Evolutionary conservation across 169 alveolate species (phyloP).

Genomic region (Perkinsus chesapeaki): DNA sequence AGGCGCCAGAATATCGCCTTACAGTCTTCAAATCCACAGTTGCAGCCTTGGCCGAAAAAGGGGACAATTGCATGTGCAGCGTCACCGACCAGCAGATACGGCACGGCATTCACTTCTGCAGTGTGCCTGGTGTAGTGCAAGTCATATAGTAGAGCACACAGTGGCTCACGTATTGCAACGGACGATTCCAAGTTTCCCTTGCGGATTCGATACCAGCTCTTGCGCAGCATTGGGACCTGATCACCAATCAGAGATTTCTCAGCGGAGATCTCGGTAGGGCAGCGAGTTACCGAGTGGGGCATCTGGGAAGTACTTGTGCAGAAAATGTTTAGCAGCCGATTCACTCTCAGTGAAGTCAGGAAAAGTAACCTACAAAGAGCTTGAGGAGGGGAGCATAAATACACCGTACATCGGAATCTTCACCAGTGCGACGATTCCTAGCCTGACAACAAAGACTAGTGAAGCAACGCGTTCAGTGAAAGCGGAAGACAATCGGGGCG

Average conservation of each 20-base stretch:
- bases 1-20: not conserved
- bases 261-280: not conserved
- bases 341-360: not conserved
- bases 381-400: not conserved
- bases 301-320: not conserved
- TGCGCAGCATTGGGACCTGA: not conserved
- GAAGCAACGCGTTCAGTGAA: no score
- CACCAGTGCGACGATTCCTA: not conserved
- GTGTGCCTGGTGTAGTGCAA: not conserved
- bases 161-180: not conserved
- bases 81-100: conserved; percentile 20
- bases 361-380: not conserved
- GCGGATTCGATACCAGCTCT: not conserved
- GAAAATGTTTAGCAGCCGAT: not conserved
- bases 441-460: not conserved
- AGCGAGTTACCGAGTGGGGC: not conserved
- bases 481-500: not conserved
- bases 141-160: not conserved
- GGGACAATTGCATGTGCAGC: conserved; percentile 38
- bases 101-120: not conserved
- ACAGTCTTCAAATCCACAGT: conserved; percentile 39
- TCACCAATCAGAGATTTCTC: not conserved
- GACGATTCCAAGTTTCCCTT: not conserved
- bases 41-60: conserved; percentile 33
- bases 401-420: not conserved